Percentiles rank a stretch among this genome's conserved stretches.
Conservation (phyloP, 805 yeast species). For the Metschnikowia peoriensis region DNA sequence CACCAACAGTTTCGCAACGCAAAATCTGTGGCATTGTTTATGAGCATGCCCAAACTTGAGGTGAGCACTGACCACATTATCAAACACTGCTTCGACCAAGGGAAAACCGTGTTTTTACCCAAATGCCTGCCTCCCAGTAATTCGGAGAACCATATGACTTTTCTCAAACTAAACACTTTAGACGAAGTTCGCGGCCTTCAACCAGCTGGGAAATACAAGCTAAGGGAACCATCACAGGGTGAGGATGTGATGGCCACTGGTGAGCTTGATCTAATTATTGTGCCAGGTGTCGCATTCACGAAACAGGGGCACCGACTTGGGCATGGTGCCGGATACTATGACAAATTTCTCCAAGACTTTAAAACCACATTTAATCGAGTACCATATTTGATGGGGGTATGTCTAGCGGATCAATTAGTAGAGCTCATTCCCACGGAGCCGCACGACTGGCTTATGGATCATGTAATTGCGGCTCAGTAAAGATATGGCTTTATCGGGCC, state of each 20-base stretch:
- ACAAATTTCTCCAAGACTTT: conserved; percentile 44
- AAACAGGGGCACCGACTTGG: conserved; percentile 60
- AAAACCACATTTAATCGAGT: conserved; percentile 16
- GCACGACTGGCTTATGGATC: conserved; percentile 64
- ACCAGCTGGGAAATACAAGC: conserved; percentile 67
- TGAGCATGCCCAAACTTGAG: conserved; percentile 77
- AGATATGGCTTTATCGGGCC: background rate
- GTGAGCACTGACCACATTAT: conserved; percentile 59
- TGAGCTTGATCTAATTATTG: conserved; percentile 62
- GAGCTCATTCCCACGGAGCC: conserved; percentile 51
- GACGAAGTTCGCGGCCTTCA: conserved; percentile 44
- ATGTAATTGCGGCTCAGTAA: conserved; percentile 41
- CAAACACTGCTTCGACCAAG: conserved; percentile 45
- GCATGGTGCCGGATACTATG: conserved; percentile 93
- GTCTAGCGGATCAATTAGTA: conserved; percentile 62
- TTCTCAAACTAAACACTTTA: conserved; percentile 48
- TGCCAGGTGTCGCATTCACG: conserved; percentile 87
- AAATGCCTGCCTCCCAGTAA: conserved; percentile 37
- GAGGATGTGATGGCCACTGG: conserved; percentile 27
- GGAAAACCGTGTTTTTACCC: conserved; percentile 60
- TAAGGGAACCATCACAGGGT: conserved; percentile 61
- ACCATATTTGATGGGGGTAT: conserved; percentile 60
- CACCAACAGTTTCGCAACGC: conserved; percentile 44
- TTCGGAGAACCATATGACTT: conserved; percentile 47
- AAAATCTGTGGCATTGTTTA: conserved; percentile 57